Evolutionary conservation across 139 green algal genomes (phyloP).

Genomic region (Auxenochlorella pyrenoidosa): DNA sequence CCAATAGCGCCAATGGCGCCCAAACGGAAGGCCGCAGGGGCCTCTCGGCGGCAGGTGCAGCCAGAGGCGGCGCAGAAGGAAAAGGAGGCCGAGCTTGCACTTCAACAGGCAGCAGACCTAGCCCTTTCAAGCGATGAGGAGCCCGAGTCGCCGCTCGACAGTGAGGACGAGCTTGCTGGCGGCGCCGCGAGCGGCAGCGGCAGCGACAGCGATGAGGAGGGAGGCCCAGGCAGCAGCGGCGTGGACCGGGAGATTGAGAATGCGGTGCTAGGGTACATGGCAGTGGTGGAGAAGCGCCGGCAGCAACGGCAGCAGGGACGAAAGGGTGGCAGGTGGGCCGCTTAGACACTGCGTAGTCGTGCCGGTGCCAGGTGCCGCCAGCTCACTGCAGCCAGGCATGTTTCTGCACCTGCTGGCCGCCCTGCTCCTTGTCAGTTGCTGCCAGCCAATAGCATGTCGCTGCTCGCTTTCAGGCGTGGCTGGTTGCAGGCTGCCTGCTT

Average conservation of each 20-base stretch:
- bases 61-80: not conserved
- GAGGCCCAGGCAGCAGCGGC: not conserved
- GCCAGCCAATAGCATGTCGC: not conserved
- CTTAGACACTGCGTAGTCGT: not conserved
- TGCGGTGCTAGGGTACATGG: constrained; percentile 65
- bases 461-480: not conserved
- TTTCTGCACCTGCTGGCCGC: too few relatives aligned
- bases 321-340: not conserved
- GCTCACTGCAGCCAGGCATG: too few relatives aligned
- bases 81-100: not conserved
- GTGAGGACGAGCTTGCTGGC: constrained; percentile 26
- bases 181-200: constrained; percentile 23
- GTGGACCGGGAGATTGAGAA: constrained; percentile 65
- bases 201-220: constrained; percentile 43
- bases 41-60: not conserved
- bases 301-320: not conserved
- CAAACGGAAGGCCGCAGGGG: not conserved
- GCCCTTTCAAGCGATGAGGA: constrained; percentile 61
- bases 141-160: constrained; percentile 26
- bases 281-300: constrained; percentile 11
- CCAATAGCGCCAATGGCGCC: not conserved
- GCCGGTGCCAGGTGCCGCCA: too few relatives aligned
- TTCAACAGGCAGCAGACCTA: constrained; percentile 37
- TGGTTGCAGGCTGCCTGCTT: not conserved
- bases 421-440: too few relatives aligned